A percentile compares a stretch with the other conserved stretches of the same genome.
Conservation (phyloP, 345 rosid genomes). For the Schrenkiella parvula region DNA sequence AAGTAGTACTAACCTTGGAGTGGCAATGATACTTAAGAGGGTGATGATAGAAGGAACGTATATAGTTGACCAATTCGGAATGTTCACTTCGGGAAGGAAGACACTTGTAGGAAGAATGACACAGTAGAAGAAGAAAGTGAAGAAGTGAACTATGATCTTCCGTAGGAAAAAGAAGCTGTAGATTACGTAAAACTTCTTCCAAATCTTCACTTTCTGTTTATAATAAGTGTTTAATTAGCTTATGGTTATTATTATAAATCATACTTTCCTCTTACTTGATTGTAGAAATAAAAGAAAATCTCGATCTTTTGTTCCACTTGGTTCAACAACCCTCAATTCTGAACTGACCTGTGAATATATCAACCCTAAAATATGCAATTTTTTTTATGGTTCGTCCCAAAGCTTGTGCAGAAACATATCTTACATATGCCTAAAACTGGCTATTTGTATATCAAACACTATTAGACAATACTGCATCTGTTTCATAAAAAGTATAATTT, state of each 20-base stretch:
- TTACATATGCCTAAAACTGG: too few relatives aligned
- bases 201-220: slow-evolving; percentile 15
- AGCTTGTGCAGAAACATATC: too few relatives aligned
- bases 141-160: slow-evolving; percentile 21
- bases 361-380: too few relatives aligned
- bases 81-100: slow-evolving; percentile 15
- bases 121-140: slow-evolving; percentile 28
- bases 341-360: too few relatives aligned
- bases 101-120: slow-evolving; percentile 25
- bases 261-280: neutral
- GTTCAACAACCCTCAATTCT: neutral
- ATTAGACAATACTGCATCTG: too few relatives aligned
- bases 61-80: slow-evolving; percentile 19
- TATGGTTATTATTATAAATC: neutral
- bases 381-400: too few relatives aligned
- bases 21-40: neutral
- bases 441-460: too few relatives aligned
- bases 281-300: neutral
- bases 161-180: slow-evolving; percentile 28
- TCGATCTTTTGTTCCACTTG: neutral
- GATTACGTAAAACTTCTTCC: slow-evolving; percentile 30
- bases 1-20: slow-evolving; percentile 18
- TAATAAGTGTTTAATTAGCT: neutral
- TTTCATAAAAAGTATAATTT: too few relatives aligned
- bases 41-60: slow-evolving; percentile 19